Evolutionary conservation across 352 stramenopile genomes (phyloP), one percentile per base, ranked within the genome.

Genomic region (Phytophthora niederhauseri): DNA sequence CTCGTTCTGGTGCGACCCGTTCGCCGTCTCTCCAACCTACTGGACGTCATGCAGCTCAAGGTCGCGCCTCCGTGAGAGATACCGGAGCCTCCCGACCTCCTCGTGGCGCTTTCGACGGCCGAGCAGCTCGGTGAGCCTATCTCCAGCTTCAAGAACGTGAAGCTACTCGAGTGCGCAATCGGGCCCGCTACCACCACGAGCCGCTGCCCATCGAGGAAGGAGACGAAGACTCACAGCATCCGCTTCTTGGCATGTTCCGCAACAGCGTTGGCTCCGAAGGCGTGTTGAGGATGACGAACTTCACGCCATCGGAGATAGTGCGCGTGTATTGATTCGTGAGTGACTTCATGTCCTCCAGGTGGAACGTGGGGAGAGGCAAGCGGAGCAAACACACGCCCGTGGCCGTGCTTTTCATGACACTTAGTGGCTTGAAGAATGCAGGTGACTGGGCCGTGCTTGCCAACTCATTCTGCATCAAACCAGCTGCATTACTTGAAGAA

Each of bases 201-300:
- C 34, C 34, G 34, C 34, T 41, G 34, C 11, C 2, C 3, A 6
- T 41, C 7, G 34, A 41, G 34, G 34, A 51, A 22, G 36, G 22
- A n/a, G 30, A 58, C 15, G 52, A 48, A 58, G 30, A 58, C n/a
- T 31, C 34, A 0, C 30, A 19, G n/a, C 53, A 59, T 4, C 53
- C 53, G 3, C 20, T 59, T 4, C 20, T 59, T 14, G 53, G 36
- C 19, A 49, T n/a, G n/a, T n/a, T 28, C 26, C 26, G 26, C 26
- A n/a, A n/a, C n/a, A n/a, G n/a, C n/a, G n/a, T n/a, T n/a, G n/a
- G n/a, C n/a, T n/a, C n/a, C n/a, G n/a, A n/a, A n/a, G n/a, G n/a
- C n/a, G n/a, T n/a, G n/a, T n/a, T n/a, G n/a, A n/a, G n/a, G n/a
- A n/a, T n/a, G n/a, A n/a, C n/a, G n/a, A n/a, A n/a, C n/a, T n/a